phyloP scores from a whole-genome alignment of 169 alveolate species.

The Plasmodium fragile region DNA sequence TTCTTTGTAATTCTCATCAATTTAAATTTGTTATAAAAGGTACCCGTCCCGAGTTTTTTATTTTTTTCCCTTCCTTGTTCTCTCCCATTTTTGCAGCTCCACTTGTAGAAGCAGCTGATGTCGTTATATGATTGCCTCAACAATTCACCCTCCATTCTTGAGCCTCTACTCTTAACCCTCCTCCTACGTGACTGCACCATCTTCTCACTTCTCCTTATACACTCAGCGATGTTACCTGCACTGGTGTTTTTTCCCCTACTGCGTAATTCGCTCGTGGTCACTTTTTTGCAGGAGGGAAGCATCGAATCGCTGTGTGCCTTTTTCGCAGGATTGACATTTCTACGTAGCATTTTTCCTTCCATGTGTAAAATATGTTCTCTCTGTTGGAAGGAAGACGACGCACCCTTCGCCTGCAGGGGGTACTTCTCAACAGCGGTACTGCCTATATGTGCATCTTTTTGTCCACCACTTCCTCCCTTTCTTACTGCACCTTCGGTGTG shows the following conservation, averaged over 20 bases:
- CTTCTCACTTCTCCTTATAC: not conserved
- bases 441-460: not conserved
- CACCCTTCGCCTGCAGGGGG: not conserved
- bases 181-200: not conserved
- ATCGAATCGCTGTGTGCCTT: not conserved
- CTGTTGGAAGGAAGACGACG: not conserved
- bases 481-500: not conserved
- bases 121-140: not conserved
- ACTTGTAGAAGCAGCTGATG: slow-evolving; percentile 1
- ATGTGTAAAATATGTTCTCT: not conserved
- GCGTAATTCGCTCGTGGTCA: not conserved
- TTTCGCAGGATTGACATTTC: not conserved
- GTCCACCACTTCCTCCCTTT: not conserved
- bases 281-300: not conserved
- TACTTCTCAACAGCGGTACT: not conserved
- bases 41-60: not conserved
- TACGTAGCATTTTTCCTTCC: not conserved
- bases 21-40: not conserved
- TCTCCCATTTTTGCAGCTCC: slow-evolving; percentile 16
- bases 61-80: not conserved
- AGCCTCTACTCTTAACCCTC: not conserved
- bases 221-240: not conserved
- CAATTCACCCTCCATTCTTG: not conserved
- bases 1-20: not conserved
- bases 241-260: not conserved